phyloP scores from a whole-genome alignment of 108 stramenopile species.

The Cyclotella distinguenda region DNA sequence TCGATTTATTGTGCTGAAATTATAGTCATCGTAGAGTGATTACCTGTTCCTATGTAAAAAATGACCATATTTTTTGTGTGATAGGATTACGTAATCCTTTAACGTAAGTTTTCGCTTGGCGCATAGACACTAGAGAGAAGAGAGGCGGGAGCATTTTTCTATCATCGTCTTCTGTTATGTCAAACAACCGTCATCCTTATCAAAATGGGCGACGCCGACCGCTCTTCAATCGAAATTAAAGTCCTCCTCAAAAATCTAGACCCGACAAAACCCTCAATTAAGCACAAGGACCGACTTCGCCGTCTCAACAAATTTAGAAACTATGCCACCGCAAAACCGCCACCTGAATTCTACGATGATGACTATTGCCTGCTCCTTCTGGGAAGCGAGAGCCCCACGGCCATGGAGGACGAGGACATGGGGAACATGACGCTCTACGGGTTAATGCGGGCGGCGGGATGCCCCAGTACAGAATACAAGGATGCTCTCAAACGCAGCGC shows the following conservation, averaged over 20 bases:
- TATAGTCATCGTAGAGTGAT: too few species aligned
- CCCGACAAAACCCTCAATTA: constrained; percentile 56
- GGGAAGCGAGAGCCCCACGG: constrained; percentile 66
- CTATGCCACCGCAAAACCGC: constrained; percentile 59
- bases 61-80: too few species aligned
- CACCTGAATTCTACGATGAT: constrained; percentile 89
- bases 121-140: not conserved
- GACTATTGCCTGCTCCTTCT: constrained; percentile 74
- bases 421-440: constrained; percentile 53
- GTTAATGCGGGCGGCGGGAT: constrained; percentile 73
- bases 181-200: too few species aligned
- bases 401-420: constrained; percentile 62
- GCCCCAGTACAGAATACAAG: constrained; percentile 65
- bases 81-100: too few species aligned
- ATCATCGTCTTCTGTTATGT: not conserved
- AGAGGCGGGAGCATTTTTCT: not conserved
- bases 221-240: constrained; percentile 67
- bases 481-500: constrained; percentile 74
- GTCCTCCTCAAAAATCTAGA: constrained; percentile 71
- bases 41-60: too few species aligned
- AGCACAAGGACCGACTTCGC: constrained; percentile 87
- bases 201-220: constrained; percentile 50
- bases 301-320: constrained; percentile 79
- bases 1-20: too few species aligned
- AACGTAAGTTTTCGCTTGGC: too few species aligned